phyloP scores from a whole-genome alignment of 1,139 yeast genomes.

The Pichia sp. region DNA sequence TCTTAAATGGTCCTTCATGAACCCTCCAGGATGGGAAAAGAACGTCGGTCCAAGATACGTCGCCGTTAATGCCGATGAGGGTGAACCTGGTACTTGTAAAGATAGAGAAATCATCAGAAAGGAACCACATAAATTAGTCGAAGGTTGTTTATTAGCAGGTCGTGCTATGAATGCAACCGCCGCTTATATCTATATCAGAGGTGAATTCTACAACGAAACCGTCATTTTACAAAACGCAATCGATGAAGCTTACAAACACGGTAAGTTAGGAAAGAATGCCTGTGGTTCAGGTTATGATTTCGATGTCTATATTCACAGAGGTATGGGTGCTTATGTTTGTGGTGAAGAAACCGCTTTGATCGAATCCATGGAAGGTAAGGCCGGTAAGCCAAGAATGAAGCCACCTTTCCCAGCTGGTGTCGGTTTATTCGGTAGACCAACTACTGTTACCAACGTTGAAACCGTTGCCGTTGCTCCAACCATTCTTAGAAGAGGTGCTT shows the following conservation, averaged over 20 bases:
- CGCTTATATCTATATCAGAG: slow-evolving; percentile 86
- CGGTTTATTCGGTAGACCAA: slow-evolving; percentile 86
- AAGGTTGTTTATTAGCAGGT: slow-evolving; percentile 84
- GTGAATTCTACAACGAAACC: slow-evolving; percentile 84
- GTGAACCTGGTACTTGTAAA: slow-evolving; percentile 93
- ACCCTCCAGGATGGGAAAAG: slow-evolving; percentile 94
- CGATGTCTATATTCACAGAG: slow-evolving; percentile 81
- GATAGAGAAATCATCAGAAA: slow-evolving; percentile 87
- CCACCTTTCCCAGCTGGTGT: slow-evolving; percentile 96
- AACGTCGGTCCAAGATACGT: slow-evolving; percentile 81
- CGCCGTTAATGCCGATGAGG: slow-evolving; percentile 90
- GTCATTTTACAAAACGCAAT: slow-evolving; percentile 71
- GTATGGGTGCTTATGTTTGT: slow-evolving; percentile 90
- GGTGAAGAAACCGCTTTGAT: slow-evolving; percentile 91
- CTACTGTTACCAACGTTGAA: slow-evolving; percentile 87
- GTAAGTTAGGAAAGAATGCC: slow-evolving; percentile 76
- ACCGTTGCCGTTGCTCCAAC: slow-evolving; percentile 89
- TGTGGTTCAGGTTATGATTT: slow-evolving; percentile 85
- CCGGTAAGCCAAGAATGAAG: slow-evolving; percentile 89
- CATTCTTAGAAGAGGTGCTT: slow-evolving; percentile 83
- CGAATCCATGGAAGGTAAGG: slow-evolving; percentile 87
- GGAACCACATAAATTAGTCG: slow-evolving; percentile 87
- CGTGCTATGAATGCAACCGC: slow-evolving; percentile 94
- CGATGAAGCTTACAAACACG: slow-evolving; percentile 81
- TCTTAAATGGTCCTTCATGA: slow-evolving; percentile 89